Base-by-base conservation (phyloP, 192 early-diverging fungal species). In the Backusella morwellensis region DNA sequence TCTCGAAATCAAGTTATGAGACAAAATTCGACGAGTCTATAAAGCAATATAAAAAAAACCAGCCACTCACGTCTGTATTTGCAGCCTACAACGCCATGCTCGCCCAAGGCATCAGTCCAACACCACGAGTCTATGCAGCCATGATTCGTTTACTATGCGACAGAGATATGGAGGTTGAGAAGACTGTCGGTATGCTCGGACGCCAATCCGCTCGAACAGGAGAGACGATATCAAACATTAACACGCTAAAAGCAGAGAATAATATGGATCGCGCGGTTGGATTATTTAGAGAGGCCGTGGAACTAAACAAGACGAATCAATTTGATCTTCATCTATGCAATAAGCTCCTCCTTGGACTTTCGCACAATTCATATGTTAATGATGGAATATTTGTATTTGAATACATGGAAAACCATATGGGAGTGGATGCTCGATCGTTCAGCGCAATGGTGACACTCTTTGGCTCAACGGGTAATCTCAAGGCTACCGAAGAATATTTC, bases 401-500 rank as follows among this genome's bases (percentile, higher is more conserved):
- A 9, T 72, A 84, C 1, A 38, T 84, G 14, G 77, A 84, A 52
- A 40, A 59, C 32, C 72, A 54, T 8, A 42, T 29, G n/a, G 68
- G 66, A 7, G 47, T 54, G 52, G 78, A 75, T 75, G 82, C 87
- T 17, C 86, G 86, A 66, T 75, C 89, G 4, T 90, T 85, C 75
- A 85, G 80, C 15, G 80, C 85, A 1, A 73, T 90, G 47, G 85
- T 90, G 70, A 81, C 84, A 0, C 36, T 84, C 35, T 84, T 80
- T 76, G 82, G 82, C 35, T 54, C 42, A 1, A 77, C 77, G 0
- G 79, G 79, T 35, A 77, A 80, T 56, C n/a, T 81, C 3, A 21
- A 1, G 1, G 79, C 76, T 29, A 73, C 76, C 11, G 12, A 41
- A 0, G 79, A 84, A 44, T 84, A 79, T 23, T 81, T 84, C 35